Conservation (phyloP, 495 filamentous ascomycete genomes). For the Podospora pseudocomata region DNA sequence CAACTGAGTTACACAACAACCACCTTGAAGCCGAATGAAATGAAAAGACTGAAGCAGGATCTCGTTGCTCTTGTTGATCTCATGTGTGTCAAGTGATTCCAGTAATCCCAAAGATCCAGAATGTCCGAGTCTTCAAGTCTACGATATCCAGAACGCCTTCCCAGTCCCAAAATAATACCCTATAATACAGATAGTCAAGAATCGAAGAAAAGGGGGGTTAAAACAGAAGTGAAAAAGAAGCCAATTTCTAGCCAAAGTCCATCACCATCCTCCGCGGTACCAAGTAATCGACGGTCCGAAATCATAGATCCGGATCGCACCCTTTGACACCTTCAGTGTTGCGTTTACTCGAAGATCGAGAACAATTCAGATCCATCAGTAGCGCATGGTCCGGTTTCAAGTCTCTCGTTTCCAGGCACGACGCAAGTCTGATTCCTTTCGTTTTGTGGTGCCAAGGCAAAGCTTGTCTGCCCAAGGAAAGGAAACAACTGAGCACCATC, state of each 20-base stretch:
- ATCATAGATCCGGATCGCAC: background rate
- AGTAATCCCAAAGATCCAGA: background rate
- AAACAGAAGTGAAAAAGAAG: background rate
- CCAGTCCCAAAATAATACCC: background rate
- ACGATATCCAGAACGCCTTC: background rate
- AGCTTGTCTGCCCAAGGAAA: constrained; percentile 38
- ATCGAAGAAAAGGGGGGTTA: background rate
- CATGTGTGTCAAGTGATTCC: background rate
- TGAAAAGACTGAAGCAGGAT: background rate
- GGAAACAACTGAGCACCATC: constrained; percentile 42
- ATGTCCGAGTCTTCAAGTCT: background rate
- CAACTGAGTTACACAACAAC: background rate
- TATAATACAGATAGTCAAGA: background rate
- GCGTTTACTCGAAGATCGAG: constrained; percentile 39
- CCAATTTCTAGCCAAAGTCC: constrained; percentile 3
- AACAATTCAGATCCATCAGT: constrained; percentile 44
- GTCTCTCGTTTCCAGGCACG: constrained; percentile 35
- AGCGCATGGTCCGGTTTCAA: constrained; percentile 41
- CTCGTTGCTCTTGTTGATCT: background rate
- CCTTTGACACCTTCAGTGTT: background rate
- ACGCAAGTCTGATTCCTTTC: constrained; percentile 42
- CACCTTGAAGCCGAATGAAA: background rate
- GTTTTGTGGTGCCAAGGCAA: constrained; percentile 42
- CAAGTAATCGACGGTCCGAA: background rate
- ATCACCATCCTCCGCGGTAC: background rate